Evolutionary conservation across 345 rosid species (phyloP), one percentile per base, ranked within the genome.

Genomic region (Ailanthus altissimus): DNA sequence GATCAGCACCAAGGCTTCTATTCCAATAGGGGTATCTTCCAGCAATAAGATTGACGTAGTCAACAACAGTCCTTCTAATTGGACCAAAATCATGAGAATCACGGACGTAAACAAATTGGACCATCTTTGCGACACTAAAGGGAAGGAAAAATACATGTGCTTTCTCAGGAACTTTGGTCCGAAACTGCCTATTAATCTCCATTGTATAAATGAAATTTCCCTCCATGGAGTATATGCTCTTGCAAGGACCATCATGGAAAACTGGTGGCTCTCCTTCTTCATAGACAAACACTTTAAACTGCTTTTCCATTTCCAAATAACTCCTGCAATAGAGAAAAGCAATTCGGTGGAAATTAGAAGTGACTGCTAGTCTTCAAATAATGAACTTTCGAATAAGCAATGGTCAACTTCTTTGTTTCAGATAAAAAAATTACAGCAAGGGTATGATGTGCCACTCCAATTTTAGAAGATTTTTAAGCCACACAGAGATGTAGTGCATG

Each of bases 1-100:
- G 97, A 76, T 92, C 97, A n/a, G 89, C 90, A 9, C 97, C 97
- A 23, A 83, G 85, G 84, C 94, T 89, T 46, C 89, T 80, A 72
- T 94, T 94, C 95, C 98, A 92, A 40, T 81, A 92, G 7, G 89
- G 91, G 78, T 92, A 78, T 70, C 85, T 90, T 11, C 21, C 20
- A 23, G 95, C 83, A 38, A 89, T 72, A 56, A 84, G 45, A 8
- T 72, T 63, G 28, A 91, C 50, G 73, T 91, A 91, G 74, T 91
- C 95, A 0, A 81, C 83, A 23, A 91, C 75, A 2, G 88, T 73
- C 10, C 83, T 85, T 58, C 86, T 87, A 28, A 91, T 82, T 63
- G 83, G 88, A 10, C 80, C 79, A 2, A 71, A 86, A 25, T 88
- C 83, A 25, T 78, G 82, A 32, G 84, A 56, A 14, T 77, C 73